Evolutionary conservation across 2,329 filamentous ascomycete species (phyloP).

Genomic region (Stachybotrys chartarum): DNA sequence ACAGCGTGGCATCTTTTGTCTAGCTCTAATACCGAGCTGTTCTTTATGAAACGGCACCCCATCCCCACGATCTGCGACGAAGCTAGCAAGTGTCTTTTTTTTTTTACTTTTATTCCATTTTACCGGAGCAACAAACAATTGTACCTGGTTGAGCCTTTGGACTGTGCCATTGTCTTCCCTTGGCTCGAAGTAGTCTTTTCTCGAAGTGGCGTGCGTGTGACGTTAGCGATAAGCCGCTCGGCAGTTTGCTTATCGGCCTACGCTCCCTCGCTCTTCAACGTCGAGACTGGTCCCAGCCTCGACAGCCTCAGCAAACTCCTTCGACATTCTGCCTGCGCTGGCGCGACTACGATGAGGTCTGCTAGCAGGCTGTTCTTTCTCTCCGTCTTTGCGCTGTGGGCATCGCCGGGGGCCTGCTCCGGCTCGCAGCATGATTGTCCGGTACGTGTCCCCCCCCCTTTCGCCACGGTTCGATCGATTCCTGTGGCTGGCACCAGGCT

Average conservation of each 20-base stretch:
- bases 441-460: constrained; percentile 34
- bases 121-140: too few species aligned
- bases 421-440: constrained; percentile 41
- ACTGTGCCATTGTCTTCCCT: not conserved
- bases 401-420: constrained; percentile 37
- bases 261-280: not conserved
- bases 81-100: too few species aligned
- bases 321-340: not conserved
- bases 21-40: too few species aligned
- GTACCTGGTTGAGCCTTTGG: too few species aligned
- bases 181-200: not conserved
- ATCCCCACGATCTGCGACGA: too few species aligned
- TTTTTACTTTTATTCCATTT: too few species aligned
- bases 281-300: not conserved
- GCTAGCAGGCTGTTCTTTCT: constrained; percentile 49
- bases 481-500: not conserved
- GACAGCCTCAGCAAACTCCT: not conserved
- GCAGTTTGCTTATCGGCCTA: not conserved
- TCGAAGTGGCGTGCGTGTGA: not conserved
- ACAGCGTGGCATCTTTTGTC: constrained; percentile 18
- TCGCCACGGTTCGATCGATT: not conserved
- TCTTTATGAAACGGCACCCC: too few species aligned
- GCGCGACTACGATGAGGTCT: constrained; percentile 37
- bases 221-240: not conserved
- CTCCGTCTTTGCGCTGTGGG: constrained; percentile 49